Conservation (phyloP, 495 filamentous ascomycete species). For the Parachaetomium inaequale region DNA sequence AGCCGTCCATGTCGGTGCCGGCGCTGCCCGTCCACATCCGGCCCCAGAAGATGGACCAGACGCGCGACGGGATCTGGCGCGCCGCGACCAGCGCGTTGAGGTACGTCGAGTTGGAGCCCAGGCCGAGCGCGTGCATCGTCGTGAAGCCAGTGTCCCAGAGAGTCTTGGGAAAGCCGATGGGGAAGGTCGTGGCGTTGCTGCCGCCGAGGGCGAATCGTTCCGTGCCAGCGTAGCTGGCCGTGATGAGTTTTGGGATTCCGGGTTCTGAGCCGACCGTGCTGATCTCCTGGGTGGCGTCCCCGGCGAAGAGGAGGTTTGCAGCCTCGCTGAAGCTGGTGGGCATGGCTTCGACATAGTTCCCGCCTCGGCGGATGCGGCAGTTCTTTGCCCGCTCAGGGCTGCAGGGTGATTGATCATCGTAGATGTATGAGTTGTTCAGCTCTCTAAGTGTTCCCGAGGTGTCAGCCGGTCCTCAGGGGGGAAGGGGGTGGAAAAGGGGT, state of each 20-base stretch:
- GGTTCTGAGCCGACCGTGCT: constrained; percentile 14
- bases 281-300: constrained; percentile 21
- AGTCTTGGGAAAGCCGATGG: constrained; percentile 22
- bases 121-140: constrained; percentile 26
- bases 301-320: constrained; percentile 17
- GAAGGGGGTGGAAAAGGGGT: too few species aligned
- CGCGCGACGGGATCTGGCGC: constrained; percentile 37
- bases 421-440: constrained; percentile 29
- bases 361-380: constrained; percentile 21
- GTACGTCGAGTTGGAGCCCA: constrained; percentile 44
- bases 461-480: not conserved
- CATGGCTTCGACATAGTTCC: constrained; percentile 15
- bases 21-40: constrained; percentile 32
- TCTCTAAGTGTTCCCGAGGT: not conserved
- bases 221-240: constrained; percentile 19
- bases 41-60: constrained; percentile 44
- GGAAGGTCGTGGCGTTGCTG: constrained; percentile 3
- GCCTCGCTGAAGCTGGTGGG: constrained; percentile 20
- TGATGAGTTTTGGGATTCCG: constrained; percentile 18
- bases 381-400: constrained; percentile 24
- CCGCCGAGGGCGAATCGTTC: not conserved
- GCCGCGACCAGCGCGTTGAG: constrained; percentile 32
- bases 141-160: constrained; percentile 24
- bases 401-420: constrained; percentile 24
- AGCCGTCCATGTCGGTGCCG: constrained; percentile 35